Evolutionary conservation across 306 rosid species (phyloP).

Genomic region (Datisca glomerata): DNA sequence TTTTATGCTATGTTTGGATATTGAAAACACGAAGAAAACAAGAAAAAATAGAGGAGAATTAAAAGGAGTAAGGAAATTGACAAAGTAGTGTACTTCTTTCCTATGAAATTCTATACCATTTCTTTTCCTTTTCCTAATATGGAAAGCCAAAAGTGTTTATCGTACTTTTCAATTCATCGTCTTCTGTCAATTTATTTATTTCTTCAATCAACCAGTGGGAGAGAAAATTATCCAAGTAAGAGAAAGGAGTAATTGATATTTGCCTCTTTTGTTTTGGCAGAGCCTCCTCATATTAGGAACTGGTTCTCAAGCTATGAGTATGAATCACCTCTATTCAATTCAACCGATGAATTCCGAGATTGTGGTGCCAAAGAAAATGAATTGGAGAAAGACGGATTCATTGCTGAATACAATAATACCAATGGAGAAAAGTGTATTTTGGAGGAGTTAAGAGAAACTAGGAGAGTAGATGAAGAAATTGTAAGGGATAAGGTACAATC

Average conservation of each 20-base stretch:
- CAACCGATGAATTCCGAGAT: slow-evolving; percentile 18
- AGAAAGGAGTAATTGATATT: too few relatives aligned
- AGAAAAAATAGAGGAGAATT: too few relatives aligned
- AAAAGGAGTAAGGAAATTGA: too few relatives aligned
- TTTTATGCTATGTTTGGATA: background rate
- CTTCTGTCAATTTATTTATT: background rate
- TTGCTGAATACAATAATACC: slow-evolving; percentile 8
- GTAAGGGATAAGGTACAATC: slow-evolving; percentile 2
- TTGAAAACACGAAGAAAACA: background rate
- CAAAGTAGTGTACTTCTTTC: too few relatives aligned
- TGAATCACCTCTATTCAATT: slow-evolving; percentile 37
- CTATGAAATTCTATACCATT: too few relatives aligned
- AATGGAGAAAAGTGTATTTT: background rate
- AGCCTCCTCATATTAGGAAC: slow-evolving; percentile 59
- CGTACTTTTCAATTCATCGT: background rate
- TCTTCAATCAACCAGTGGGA: background rate
- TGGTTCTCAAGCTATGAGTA: slow-evolving; percentile 69
- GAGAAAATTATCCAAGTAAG: too few relatives aligned
- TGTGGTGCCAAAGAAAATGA: slow-evolving; percentile 16
- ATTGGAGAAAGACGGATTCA: slow-evolving; percentile 14
- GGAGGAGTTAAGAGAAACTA: background rate
- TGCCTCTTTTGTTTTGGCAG: slow-evolving; percentile 18
- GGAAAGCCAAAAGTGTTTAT: background rate
- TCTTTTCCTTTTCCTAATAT: background rate
- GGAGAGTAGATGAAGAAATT: slow-evolving; percentile 9